Conservation (phyloP, 225 moss, liverwort and hornwort species). For the Pseudisothecium myosuroides region DNA sequence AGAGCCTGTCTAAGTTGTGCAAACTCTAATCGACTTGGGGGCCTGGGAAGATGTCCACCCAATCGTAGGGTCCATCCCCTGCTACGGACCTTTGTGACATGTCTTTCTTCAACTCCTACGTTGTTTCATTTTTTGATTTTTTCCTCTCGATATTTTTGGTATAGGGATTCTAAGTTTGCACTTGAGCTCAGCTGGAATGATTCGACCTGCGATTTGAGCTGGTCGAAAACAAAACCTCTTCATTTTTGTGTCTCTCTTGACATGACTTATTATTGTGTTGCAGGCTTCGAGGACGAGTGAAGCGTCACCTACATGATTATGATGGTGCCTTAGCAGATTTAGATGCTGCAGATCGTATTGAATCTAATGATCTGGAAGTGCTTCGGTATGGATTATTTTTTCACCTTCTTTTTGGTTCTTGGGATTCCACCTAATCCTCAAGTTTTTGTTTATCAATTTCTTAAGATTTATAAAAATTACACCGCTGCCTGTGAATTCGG, state of each 20-base stretch:
- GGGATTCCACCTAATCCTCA: neutral
- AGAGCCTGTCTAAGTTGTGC: neutral
- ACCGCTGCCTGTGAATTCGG: neutral
- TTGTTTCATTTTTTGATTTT: neutral
- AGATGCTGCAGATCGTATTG: slow-evolving; percentile 30
- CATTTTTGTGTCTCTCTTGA: neutral
- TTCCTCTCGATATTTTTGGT: neutral
- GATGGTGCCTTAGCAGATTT: slow-evolving; percentile 35
- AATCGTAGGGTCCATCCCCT: neutral
- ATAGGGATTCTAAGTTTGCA: neutral
- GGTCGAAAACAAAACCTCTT: neutral
- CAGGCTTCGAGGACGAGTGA: slow-evolving; percentile 47
- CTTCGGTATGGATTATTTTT: slow-evolving; percentile 11
- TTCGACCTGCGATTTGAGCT: neutral
- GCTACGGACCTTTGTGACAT: neutral
- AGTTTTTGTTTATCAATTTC: neutral
- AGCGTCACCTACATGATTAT: slow-evolving; percentile 43
- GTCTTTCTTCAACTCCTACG: neutral
- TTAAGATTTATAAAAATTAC: neutral
- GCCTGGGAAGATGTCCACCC: neutral
- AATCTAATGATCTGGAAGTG: slow-evolving; percentile 25
- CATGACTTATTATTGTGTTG: neutral
- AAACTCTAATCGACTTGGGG: neutral
- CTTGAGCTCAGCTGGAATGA: neutral
- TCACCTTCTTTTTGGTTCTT: neutral